phyloP scores from a whole-genome alignment of 371 early-diverging fungal genomes.

The Capniomyces stellatus region DNA sequence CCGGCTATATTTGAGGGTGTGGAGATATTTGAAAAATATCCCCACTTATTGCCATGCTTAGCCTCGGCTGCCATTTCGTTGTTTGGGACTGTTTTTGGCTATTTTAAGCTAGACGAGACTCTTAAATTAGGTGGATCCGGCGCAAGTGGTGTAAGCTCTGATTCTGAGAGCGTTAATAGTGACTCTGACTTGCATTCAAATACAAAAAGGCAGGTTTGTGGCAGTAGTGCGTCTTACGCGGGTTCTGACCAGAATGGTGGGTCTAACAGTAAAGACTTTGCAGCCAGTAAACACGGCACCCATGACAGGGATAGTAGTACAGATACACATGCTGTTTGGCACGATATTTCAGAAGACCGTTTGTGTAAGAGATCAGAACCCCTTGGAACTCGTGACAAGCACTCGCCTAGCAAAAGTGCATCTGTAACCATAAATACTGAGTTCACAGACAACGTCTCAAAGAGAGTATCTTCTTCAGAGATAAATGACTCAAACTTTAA shows the following conservation, averaged over 20 bases:
- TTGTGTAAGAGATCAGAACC: too few relatives aligned
- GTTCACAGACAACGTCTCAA: too few relatives aligned
- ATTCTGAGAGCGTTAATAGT: background rate
- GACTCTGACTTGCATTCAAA: background rate
- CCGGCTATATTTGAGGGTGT: constrained; percentile 47
- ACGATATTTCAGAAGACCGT: too few relatives aligned
- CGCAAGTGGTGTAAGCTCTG: too few relatives aligned
- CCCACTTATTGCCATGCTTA: constrained; percentile 73
- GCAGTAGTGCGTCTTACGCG: background rate
- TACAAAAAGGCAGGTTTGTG: background rate
- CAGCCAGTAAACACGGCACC: background rate
- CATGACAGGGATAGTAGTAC: too few relatives aligned
- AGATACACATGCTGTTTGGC: too few relatives aligned
- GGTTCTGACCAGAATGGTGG: background rate
- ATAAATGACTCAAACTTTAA: too few relatives aligned
- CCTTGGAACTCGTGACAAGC: too few relatives aligned
- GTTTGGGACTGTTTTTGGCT: constrained; percentile 41
- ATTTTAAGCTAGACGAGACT: constrained; percentile 60
- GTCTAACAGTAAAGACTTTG: background rate
- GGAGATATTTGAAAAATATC: constrained; percentile 40
- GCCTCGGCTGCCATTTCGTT: constrained; percentile 39
- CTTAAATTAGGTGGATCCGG: constrained; percentile 10
- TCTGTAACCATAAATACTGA: too few relatives aligned
- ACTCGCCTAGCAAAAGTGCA: too few relatives aligned
- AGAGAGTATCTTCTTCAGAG: too few relatives aligned